Base-by-base conservation (phyloP, 164 flowering plant species). In the Vitis amurensis region DNA sequence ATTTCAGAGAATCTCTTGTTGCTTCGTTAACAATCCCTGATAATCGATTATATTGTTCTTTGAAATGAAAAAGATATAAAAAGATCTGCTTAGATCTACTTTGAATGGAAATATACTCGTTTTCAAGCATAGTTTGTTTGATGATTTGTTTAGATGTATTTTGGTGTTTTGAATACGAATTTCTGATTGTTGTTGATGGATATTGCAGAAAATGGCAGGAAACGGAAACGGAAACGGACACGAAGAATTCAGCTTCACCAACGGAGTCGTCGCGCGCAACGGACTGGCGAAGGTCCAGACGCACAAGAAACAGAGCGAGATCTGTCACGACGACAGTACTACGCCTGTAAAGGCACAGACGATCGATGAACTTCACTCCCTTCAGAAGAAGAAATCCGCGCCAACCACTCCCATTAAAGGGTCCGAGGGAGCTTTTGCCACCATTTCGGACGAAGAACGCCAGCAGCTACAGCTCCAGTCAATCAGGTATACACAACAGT, bases 401-500 rank as follows among this genome's bases (percentile, higher is more conserved):
- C 99, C 99, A 0, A 86, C 84, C 11, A 91, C 97, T 1, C 99
- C 99, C 0, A 76, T 78, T 27, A 77, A 77, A 4, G 88, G 79
- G 9, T 13, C 78, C 10, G 79, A 66, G 47, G 85, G 78, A 14
- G 64, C 86, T 37, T 80, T 83, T 48, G 59, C 85, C 8, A 1
- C 74, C 5, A 0, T 85, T 16, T 79, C 97, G 17, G 95, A 95
- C 52, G 97, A 85, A 15, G 92, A 89, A 0, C 92, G 97, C 69
- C 86, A 85, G n/a, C 83, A 83, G 50, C 94, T 80, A 73, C 98
- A 93, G 76, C 92, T 96, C 9, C 95, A 96, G 77, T 96, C 99
- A 62, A 96, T 96, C 82, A 96, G 99, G 98, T 92, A 75, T 31
- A 47, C 12, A 30, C 14, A 29, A 19, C 44, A 13, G 10, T 52